Conservation (phyloP, 306 rosid species). For the Prunus mume region DNA sequence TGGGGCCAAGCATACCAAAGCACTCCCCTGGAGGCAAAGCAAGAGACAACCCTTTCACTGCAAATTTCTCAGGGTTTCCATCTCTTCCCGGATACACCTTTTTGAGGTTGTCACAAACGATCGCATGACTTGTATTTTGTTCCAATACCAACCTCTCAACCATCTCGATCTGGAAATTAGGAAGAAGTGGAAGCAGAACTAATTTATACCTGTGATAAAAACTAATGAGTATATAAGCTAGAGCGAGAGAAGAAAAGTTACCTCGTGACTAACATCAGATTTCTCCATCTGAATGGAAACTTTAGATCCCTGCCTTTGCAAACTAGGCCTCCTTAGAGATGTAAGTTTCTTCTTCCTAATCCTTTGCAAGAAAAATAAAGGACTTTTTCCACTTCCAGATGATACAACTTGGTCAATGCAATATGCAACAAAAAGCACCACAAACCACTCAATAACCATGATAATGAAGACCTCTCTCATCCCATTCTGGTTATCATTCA, state of each 20-base stretch:
- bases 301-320: constrained; percentile 56
- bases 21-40: background rate
- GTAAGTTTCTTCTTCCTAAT: constrained; percentile 45
- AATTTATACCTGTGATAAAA: background rate
- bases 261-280: constrained; percentile 82
- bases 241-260: constrained; percentile 21
- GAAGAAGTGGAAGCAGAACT: background rate
- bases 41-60: background rate
- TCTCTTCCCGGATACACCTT: background rate
- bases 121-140: background rate
- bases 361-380: constrained; percentile 48
- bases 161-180: background rate
- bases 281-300: constrained; percentile 71
- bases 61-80: background rate
- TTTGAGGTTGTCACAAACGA: background rate
- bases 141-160: background rate
- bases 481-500: constrained; percentile 59
- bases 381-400: constrained; percentile 63
- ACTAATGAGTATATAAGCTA: background rate
- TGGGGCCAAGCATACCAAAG: background rate
- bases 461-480: constrained; percentile 65
- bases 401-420: constrained; percentile 60
- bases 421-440: constrained; percentile 57
- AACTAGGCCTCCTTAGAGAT: constrained; percentile 52
- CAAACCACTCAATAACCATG: constrained; percentile 68